Conservation (phyloP, 2,329 filamentous ascomycete genomes). For the Xenoacremonium recifei region DNA sequence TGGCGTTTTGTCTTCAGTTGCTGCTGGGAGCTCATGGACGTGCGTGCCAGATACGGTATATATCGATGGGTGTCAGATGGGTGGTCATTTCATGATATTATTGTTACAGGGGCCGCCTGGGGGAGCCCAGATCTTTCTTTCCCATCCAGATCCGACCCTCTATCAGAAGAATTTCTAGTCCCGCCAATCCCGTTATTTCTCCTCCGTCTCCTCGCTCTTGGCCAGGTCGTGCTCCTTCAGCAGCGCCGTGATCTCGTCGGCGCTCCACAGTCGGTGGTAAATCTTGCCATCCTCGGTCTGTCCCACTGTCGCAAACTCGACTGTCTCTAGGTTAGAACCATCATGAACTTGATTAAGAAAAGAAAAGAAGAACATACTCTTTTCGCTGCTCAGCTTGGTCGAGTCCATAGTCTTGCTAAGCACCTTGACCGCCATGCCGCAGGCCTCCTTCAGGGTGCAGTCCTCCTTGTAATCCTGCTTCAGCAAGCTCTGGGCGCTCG, state of each 20-base stretch:
- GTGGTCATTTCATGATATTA: constrained; percentile 28
- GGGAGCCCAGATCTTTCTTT: constrained; percentile 19
- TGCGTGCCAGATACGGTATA: too few relatives aligned
- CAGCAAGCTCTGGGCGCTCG: constrained; percentile 90
- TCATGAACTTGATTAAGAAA: neutral
- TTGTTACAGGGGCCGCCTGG: constrained; percentile 27
- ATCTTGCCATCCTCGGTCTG: constrained; percentile 94
- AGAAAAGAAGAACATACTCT: constrained; percentile 63
- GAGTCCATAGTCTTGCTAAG: constrained; percentile 99
- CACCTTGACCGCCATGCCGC: constrained; percentile 96
- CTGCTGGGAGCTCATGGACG: too few relatives aligned
- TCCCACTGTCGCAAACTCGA: constrained; percentile 97
- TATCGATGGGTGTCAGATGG: too few relatives aligned
- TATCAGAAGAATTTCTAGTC: too few relatives aligned
- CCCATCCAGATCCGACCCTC: too few relatives aligned
- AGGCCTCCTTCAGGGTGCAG: constrained; percentile 92
- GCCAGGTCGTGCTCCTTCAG: constrained; percentile 94
- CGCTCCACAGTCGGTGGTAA: constrained; percentile 96
- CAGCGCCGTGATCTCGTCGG: constrained; percentile 91
- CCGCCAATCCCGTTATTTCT: constrained; percentile 47
- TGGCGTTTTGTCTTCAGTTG: too few relatives aligned
- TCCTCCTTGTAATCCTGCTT: constrained; percentile 99
- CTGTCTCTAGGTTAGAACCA: constrained; percentile 45
- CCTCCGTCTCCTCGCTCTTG: constrained; percentile 75
- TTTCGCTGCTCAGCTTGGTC: constrained; percentile 97